These are phyloP conservation scores for Exophiala xenobiotica DNA, from an alignment of 2,329 filamentous ascomycete genomes.

Conservation along the genomic window DNA sequence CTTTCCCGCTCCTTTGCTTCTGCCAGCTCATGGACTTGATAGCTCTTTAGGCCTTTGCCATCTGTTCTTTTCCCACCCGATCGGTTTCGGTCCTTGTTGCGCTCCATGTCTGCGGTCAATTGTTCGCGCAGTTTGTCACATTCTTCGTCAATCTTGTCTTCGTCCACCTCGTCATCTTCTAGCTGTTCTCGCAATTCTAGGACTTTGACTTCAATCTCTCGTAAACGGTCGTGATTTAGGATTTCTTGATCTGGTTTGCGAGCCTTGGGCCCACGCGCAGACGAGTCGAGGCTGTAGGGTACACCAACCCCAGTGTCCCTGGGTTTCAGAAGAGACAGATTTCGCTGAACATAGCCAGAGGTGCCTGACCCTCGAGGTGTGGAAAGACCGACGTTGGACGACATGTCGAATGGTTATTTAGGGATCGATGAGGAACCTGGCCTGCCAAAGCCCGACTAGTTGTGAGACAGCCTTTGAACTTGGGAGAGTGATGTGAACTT, in stretches of 20 bases:
- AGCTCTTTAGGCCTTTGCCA: slow-evolving; percentile 70
- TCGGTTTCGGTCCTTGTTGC: slow-evolving; percentile 32
- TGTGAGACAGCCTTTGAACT: no score
- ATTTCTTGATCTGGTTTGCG: slow-evolving; percentile 89
- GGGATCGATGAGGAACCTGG: neutral
- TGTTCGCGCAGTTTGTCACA: slow-evolving; percentile 67
- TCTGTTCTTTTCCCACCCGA: slow-evolving; percentile 31
- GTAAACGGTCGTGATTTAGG: slow-evolving; percentile 87
- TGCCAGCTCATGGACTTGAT: slow-evolving; percentile 94
- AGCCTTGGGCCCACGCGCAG: slow-evolving; percentile 49
- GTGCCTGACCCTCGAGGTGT: slow-evolving; percentile 94
- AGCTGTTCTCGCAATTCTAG: slow-evolving; percentile 85
- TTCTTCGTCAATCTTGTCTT: slow-evolving; percentile 84
- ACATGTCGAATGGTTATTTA: slow-evolving; percentile 58
- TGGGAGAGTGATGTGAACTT: no score
- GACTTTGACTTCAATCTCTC: slow-evolving; percentile 88
- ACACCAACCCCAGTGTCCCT: slow-evolving; percentile 68
- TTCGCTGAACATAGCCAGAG: slow-evolving; percentile 95
- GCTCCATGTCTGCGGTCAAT: slow-evolving; percentile 58
- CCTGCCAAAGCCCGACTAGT: no score
- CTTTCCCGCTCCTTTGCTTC: slow-evolving; percentile 96
- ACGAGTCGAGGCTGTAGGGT: slow-evolving; percentile 58
- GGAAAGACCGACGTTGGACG: slow-evolving; percentile 92
- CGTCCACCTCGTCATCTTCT: slow-evolving; percentile 76
- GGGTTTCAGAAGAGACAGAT: slow-evolving; percentile 81